Conservation (phyloP, 2,329 filamentous ascomycete species). For the Chaetothyriales sp. region DNA sequence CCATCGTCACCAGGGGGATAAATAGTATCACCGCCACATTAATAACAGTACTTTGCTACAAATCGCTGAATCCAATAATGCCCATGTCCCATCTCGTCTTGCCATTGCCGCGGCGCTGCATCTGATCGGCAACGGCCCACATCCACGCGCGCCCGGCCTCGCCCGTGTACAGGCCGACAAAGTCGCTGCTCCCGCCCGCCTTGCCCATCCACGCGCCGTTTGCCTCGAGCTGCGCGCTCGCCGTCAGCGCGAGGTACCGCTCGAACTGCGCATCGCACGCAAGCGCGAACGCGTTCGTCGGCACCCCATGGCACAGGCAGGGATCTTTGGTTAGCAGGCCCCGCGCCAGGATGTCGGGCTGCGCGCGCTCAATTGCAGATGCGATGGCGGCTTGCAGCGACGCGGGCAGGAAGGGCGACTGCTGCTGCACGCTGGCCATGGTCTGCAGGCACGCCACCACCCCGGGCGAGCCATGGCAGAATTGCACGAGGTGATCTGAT, state of each 20-base stretch:
- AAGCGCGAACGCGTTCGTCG: slow-evolving; percentile 47
- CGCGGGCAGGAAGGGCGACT: slow-evolving; percentile 33
- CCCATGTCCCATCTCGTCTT: slow-evolving; percentile 3
- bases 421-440: slow-evolving; percentile 31
- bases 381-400: slow-evolving; percentile 8
- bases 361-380: slow-evolving; percentile 18
- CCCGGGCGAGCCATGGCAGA: slow-evolving; percentile 55
- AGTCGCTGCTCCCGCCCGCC: slow-evolving; percentile 38
- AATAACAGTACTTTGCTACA: no score
- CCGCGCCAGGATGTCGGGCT: slow-evolving; percentile 41
- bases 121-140: slow-evolving; percentile 23
- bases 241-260: slow-evolving; percentile 10
- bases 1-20: no score
- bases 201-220: slow-evolving; percentile 14
- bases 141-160: slow-evolving; percentile 37
- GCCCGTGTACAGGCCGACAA: slow-evolving; percentile 38
- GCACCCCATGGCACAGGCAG: slow-evolving; percentile 52
- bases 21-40: no score
- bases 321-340: slow-evolving; percentile 51
- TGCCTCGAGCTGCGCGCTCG: slow-evolving; percentile 12
- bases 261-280: slow-evolving; percentile 10
- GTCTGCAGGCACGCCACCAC: slow-evolving; percentile 46
- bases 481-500: slow-evolving; percentile 40
- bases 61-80: slow-evolving; percentile 18
- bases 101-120: not conserved